Percentiles rank a stretch among this genome's conserved stretches.
phyloP scores from a whole-genome alignment of 2,329 filamentous ascomycete species.

The Fusarium begoniae region DNA sequence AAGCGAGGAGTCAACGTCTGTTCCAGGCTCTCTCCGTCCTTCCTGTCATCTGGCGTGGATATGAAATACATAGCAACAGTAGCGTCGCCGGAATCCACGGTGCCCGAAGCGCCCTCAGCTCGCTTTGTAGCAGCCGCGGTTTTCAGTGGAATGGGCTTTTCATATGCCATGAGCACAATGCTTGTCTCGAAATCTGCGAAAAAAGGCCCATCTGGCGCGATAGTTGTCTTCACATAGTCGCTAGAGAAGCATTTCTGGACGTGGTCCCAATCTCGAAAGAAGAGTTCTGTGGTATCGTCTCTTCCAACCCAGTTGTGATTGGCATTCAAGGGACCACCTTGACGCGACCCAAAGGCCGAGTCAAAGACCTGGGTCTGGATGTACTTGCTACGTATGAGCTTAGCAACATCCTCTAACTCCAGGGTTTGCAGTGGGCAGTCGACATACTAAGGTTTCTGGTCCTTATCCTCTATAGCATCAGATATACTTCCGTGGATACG shows the following conservation, averaged over 20 bases:
- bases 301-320: not conserved
- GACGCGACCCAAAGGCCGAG: not conserved
- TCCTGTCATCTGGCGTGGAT: not conserved
- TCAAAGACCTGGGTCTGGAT: not conserved
- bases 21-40: not conserved
- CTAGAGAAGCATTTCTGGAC: not conserved
- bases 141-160: not conserved
- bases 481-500: not conserved
- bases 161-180: not conserved
- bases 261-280: not conserved
- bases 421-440: not conserved
- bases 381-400: not conserved
- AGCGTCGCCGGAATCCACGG: not conserved
- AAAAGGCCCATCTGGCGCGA: not conserved
- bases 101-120: fast-evolving
- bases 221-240: not conserved
- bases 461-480: not conserved
- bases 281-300: not conserved
- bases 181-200: not conserved
- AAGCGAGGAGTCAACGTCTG: not conserved
- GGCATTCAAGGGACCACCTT: not conserved
- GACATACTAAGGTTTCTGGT: not conserved
- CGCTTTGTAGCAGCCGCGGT: not conserved
- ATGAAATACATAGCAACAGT: not conserved
- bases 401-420: not conserved